Conservation (phyloP, 2,329 filamentous ascomycete species). For the Truncatella angustata region DNA sequence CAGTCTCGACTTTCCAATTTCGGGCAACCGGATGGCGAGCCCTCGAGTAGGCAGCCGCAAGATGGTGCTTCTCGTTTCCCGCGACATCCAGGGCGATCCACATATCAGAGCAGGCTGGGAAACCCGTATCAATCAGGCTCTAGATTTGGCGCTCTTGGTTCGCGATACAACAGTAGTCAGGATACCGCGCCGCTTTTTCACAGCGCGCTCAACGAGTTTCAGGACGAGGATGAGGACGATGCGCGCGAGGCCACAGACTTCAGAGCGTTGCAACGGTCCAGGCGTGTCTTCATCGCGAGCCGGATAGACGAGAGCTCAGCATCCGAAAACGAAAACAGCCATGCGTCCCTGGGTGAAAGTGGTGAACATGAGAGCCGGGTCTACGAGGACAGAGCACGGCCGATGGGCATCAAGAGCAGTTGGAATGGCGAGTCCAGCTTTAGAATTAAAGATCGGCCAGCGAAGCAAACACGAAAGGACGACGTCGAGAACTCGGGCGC, state of each 20-base stretch:
- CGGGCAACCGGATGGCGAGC: conserved; percentile 51
- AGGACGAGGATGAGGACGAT: conserved; percentile 89
- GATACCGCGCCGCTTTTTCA: conserved; percentile 95
- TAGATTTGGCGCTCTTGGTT: conserved; percentile 74
- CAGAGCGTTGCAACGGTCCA: conserved; percentile 85
- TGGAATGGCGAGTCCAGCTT: conserved; percentile 57
- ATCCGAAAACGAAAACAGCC: conserved; percentile 69
- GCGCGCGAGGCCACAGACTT: conserved; percentile 93
- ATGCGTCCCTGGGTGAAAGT: conserved; percentile 52
- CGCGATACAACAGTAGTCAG: conserved; percentile 67
- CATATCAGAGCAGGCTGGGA: conserved; percentile 38
- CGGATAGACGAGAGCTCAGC: conserved; percentile 84
- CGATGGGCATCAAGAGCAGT: conserved; percentile 60
- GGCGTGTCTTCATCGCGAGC: conserved; percentile 82
- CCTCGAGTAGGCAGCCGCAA: conserved; percentile 6
- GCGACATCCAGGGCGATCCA: conserved; percentile 26
- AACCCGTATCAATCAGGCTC: conserved; percentile 80
- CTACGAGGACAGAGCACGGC: conserved; percentile 46
- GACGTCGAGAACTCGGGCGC: conserved; percentile 27
- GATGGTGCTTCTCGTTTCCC: conserved; percentile 23
- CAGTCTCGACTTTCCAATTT: conserved; percentile 83
- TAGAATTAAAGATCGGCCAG: conserved; percentile 29
- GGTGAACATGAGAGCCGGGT: conserved; percentile 45
- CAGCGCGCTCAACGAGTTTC: conserved; percentile 84
- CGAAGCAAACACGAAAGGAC: conserved; percentile 43